Evolutionary conservation across 139 green algal species (phyloP).

Genomic region (Tetratostichococcus sp.): DNA sequence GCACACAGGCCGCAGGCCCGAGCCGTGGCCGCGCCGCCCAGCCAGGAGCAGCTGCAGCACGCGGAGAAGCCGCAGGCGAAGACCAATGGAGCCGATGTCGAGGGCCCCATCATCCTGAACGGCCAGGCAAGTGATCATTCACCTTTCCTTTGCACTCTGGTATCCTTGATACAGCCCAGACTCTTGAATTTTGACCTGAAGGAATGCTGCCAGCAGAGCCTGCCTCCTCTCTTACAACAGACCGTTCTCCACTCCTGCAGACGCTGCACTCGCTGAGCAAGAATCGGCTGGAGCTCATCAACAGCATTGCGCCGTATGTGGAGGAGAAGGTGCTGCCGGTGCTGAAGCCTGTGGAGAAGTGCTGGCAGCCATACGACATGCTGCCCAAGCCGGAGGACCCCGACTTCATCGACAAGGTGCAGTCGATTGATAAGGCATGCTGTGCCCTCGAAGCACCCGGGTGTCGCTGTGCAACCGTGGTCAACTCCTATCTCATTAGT

Average conservation of each 20-base stretch:
- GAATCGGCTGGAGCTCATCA: conserved; percentile 53
- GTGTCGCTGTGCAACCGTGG: too few relatives aligned
- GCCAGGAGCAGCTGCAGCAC: neutral
- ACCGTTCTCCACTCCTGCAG: conserved; percentile 21
- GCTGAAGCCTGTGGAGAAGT: conserved; percentile 78
- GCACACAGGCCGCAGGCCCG: neutral
- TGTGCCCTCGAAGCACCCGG: too few relatives aligned
- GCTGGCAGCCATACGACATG: conserved; percentile 95
- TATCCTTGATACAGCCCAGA: too few relatives aligned
- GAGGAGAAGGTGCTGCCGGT: conserved; percentile 58
- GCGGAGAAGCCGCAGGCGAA: neutral
- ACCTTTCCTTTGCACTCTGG: too few relatives aligned
- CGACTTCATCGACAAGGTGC: conserved; percentile 89
- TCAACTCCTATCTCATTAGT: too few relatives aligned
- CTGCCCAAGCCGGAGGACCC: conserved; percentile 80
- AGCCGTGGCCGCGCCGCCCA: neutral
- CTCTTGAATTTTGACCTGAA: too few relatives aligned
- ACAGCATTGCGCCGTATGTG: conserved; percentile 51
- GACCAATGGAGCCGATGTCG: neutral
- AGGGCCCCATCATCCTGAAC: conserved; percentile 22
- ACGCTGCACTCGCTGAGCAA: conserved; percentile 36
- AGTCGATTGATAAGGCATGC: neutral
- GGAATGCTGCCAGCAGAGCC: too few relatives aligned
- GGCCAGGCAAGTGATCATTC: conserved; percentile 11
- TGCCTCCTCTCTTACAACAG: too few relatives aligned